Conservation (phyloP, 2,329 filamentous ascomycete genomes). For the Phyllosticta citribraziliensis region DNA sequence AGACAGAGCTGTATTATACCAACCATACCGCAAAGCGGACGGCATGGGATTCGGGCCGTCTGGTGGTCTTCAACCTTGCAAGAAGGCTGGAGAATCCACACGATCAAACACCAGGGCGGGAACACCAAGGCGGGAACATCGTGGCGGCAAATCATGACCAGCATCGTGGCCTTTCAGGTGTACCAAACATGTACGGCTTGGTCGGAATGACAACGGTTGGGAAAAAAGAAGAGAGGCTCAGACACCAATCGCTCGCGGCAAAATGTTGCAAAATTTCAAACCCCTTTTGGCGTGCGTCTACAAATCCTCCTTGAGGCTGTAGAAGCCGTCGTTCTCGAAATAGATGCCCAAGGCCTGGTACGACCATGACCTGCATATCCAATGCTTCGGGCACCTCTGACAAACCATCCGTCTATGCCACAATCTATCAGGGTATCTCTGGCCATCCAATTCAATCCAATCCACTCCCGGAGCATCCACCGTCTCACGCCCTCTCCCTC, state of each 20-base stretch:
- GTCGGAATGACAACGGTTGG: too few relatives aligned
- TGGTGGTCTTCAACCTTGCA: background rate
- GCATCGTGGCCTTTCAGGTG: too few relatives aligned
- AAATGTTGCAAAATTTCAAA: too few relatives aligned
- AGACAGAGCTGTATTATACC: background rate
- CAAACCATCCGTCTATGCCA: background rate
- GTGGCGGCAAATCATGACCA: too few relatives aligned
- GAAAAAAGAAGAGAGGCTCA: too few relatives aligned
- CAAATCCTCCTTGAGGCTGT: too few relatives aligned
- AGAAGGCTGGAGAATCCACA: too few relatives aligned
- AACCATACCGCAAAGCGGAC: background rate
- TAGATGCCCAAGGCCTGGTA: background rate
- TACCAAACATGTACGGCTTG: too few relatives aligned
- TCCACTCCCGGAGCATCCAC: background rate
- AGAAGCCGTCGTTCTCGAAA: background rate
- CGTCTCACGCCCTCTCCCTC: conserved; percentile 16
- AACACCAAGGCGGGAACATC: too few relatives aligned
- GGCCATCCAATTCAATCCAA: background rate
- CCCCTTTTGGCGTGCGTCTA: too few relatives aligned
- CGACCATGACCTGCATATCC: background rate
- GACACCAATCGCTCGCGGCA: too few relatives aligned
- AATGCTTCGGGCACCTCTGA: background rate
- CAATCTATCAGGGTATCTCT: background rate
- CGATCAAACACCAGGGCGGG: too few relatives aligned
- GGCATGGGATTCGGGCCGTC: background rate